Conservation (phyloP, 148 eudicot species). For the Tetragonia tetragonoides region DNA sequence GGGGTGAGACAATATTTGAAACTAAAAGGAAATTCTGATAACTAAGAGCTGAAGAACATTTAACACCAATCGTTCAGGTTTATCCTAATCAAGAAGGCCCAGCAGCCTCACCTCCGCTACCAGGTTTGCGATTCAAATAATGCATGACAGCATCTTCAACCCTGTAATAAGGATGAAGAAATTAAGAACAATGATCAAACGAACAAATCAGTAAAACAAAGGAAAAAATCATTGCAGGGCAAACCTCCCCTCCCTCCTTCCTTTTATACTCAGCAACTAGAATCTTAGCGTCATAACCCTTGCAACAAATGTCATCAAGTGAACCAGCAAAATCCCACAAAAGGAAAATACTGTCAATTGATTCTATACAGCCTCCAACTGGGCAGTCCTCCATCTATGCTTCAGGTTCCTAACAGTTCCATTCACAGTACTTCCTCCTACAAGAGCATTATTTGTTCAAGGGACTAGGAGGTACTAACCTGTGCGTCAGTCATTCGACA, state of each 20-base stretch:
- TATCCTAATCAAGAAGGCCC: constrained; percentile 44
- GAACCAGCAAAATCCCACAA: neutral
- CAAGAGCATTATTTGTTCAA: neutral
- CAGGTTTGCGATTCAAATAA: constrained; percentile 75
- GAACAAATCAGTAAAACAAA: neutral
- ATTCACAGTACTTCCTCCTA: neutral
- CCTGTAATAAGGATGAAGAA: constrained; percentile 35
- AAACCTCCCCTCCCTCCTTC: neutral
- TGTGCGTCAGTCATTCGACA: neutral
- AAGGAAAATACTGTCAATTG: too few species aligned
- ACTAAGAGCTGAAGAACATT: constrained; percentile 2
- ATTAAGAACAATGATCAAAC: neutral
- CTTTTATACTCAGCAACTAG: neutral
- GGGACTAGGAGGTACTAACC: neutral
- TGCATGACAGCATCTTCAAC: constrained; percentile 84
- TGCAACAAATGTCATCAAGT: neutral
- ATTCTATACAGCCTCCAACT: neutral
- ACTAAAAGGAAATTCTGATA: neutral
- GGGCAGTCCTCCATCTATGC: neutral
- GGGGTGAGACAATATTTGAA: neutral
- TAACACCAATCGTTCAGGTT: neutral
- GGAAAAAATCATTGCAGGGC: neutral
- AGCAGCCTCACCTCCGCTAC: constrained; percentile 49
- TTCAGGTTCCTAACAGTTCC: neutral
- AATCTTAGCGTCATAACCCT: neutral